Conservation (phyloP, 2,329 filamentous ascomycete genomes). For the Boeremia exigua region DNA sequence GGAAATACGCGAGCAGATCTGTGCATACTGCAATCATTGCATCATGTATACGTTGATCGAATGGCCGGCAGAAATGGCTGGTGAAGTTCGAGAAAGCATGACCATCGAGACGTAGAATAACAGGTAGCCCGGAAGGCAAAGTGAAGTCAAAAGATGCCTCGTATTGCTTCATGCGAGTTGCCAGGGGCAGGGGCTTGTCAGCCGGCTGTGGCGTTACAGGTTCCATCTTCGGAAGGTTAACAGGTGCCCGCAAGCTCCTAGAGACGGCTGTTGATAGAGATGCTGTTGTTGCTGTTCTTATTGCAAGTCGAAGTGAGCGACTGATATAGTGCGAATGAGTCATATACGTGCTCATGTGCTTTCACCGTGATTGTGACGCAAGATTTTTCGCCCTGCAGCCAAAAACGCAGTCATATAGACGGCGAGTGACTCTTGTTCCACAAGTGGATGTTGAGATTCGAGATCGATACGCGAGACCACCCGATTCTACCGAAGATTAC, state of each 20-base stretch:
- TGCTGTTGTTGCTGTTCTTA: neutral
- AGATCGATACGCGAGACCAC: too few species aligned
- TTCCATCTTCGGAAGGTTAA: neutral
- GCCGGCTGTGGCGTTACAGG: neutral
- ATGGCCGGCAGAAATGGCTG: constrained; percentile 34
- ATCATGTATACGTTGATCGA: constrained; percentile 41
- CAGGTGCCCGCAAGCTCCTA: neutral
- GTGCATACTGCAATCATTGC: constrained; percentile 37
- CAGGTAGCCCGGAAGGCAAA: constrained; percentile 26
- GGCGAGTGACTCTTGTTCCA: neutral
- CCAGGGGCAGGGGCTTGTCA: constrained; percentile 23
- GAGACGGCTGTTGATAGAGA: neutral
- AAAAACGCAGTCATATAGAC: neutral
- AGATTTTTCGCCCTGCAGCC: neutral
- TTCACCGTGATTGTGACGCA: neutral
- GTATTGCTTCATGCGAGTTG: constrained; percentile 42
- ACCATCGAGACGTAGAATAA: constrained; percentile 40
- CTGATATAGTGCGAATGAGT: constrained; percentile 1
- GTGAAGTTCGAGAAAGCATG: constrained; percentile 42
- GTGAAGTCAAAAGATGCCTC: constrained; percentile 34
- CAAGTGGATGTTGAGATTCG: neutral
- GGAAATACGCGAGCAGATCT: constrained; percentile 37
- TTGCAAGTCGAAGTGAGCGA: neutral
- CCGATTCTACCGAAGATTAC: neutral
- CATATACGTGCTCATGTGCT: constrained; percentile 1